Evolutionary conservation across 176 grass and related monocot species (phyloP).

Genomic region (Tillandsia leiboldiana): DNA sequence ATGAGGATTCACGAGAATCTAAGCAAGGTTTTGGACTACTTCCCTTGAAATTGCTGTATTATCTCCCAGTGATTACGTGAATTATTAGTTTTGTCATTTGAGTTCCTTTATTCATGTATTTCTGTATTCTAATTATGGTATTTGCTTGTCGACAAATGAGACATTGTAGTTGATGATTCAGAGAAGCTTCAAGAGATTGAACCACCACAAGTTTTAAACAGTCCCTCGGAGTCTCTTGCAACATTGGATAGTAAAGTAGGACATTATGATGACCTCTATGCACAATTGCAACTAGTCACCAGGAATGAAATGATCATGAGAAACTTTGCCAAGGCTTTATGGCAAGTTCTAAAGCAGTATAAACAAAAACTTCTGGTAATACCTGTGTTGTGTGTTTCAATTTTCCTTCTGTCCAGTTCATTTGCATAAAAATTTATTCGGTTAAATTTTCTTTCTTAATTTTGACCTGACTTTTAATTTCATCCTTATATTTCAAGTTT

Average conservation of each 20-base stretch:
- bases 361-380: conserved; percentile 55
- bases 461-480: neutral
- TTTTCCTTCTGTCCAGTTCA: neutral
- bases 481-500: no score
- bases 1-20: conserved; percentile 16
- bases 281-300: conserved; percentile 36
- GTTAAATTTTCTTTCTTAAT: neutral
- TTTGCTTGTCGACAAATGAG: conserved; percentile 6
- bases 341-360: conserved; percentile 43
- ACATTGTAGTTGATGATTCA: neutral
- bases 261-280: conserved; percentile 7
- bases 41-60: neutral
- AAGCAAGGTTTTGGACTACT: conserved; percentile 21
- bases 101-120: neutral
- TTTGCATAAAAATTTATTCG: neutral
- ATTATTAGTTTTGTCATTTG: neutral
- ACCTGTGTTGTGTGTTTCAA: neutral
- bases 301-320: conserved; percentile 47
- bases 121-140: conserved; percentile 14
- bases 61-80: neutral
- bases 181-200: conserved; percentile 7
- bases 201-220: conserved; percentile 5
- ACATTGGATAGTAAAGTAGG: conserved; percentile 9
- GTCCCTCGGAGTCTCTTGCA: conserved; percentile 1
- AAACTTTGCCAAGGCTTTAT: conserved; percentile 46